Evolutionary conservation across 345 rosid species (phyloP).

Genomic region (Brassica juncea): DNA sequence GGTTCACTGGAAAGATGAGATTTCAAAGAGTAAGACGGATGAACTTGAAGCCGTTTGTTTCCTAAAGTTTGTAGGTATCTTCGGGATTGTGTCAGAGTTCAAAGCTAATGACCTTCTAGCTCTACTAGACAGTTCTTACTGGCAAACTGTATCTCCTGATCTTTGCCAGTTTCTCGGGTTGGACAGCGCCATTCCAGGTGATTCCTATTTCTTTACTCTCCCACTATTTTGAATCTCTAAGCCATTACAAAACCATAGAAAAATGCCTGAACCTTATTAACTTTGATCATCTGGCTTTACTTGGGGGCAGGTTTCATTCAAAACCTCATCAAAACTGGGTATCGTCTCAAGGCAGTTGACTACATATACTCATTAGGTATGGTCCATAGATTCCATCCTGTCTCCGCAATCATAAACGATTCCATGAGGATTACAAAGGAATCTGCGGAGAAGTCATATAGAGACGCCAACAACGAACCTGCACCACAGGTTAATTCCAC

Average conservation of each 20-base stretch:
- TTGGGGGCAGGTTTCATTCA: constrained; percentile 20
- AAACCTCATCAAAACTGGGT: constrained; percentile 39
- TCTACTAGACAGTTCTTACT: constrained; percentile 38
- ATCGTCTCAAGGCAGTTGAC: constrained; percentile 38
- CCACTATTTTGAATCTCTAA: neutral
- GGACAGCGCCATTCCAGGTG: constrained; percentile 32
- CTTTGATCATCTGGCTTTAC: neutral
- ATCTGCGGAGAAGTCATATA: constrained; percentile 9
- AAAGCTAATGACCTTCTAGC: constrained; percentile 42
- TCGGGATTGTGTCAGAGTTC: constrained; percentile 45
- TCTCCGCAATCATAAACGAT: constrained; percentile 40
- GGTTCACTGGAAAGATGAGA: constrained; percentile 40
- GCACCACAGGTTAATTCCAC: neutral
- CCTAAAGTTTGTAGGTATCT: constrained; percentile 46
- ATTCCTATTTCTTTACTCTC: constrained; percentile 6
- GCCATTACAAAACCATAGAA: neutral
- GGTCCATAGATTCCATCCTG: constrained; percentile 42
- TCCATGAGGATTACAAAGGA: constrained; percentile 35
- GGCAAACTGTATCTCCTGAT: constrained; percentile 36
- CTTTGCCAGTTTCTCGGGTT: constrained; percentile 44
- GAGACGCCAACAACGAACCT: constrained; percentile 25
- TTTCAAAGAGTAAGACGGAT: constrained; percentile 34
- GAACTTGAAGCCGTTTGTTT: constrained; percentile 45
- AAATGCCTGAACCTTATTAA: neutral
- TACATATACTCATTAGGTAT: constrained; percentile 43